Evolutionary conservation across 768 basidiomycete species (phyloP), one percentile per base, ranked within the genome.

Genomic region (Rhodotorula paludigena): DNA sequence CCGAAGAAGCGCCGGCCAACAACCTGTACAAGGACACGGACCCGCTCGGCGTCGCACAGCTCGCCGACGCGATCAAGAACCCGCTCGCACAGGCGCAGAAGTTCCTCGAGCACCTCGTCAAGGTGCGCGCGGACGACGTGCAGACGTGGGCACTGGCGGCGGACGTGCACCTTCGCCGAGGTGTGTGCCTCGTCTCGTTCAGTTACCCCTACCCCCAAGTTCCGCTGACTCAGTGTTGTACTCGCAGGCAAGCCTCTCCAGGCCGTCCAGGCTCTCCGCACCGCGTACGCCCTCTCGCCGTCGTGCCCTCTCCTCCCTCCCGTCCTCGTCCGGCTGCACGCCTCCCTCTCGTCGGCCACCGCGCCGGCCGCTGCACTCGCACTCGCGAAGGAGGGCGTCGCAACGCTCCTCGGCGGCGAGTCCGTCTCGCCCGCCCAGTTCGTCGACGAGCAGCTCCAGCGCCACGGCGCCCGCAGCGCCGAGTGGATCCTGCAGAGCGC

Each of bases 361-460:
- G 32, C 35, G 20, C 9, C 23, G 79, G 85, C 75, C 69, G 78
- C 60, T 78, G 81, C 84, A 14, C 79, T 80, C 11, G 80, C 83
- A 2, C 80, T 86, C 23, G 83, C 83, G 0, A 77, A n/a, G n/a
- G n/a, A 85, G 15, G 79, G 90, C 58, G 77, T 80, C 0, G 80
- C 83, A 28, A 74, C 82, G 0, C 77, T 90, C 9, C 85, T 89
- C 0, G 80, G 79, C 1, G 83, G 83, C 35, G 69, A 86, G 3
- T 82, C 86, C 0, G 74, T 85, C n/a, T 85, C 87, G 48, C 38
- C 33, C 5, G 82, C 82, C 25, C 23, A 21, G 0, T 88, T 83
- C 80, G 92, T 89, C 74, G 83, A 85, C 25, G 84, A 89, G 68
- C 91, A 87, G 77, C 82, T 91, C 20, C 88, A 92, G 75, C 80